These are phyloP conservation scores for Calonectria leucothoes DNA, from an alignment of 2,329 filamentous ascomycete species.

Conservation along the genomic window DNA sequence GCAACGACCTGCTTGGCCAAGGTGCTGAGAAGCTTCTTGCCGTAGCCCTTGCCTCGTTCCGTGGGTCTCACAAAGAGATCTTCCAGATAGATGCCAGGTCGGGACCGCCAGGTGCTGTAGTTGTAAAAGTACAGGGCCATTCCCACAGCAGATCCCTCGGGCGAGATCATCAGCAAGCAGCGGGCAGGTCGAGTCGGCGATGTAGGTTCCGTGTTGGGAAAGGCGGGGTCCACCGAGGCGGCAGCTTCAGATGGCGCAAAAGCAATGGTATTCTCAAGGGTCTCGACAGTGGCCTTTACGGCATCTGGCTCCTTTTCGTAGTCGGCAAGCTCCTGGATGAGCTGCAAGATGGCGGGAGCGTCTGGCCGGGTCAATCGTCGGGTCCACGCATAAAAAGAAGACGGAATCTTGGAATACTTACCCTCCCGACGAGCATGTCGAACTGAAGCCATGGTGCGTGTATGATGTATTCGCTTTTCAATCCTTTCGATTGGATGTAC, in stretches of 20 bases:
- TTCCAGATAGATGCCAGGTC: slow-evolving; percentile 90
- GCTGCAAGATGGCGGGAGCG: slow-evolving; percentile 78
- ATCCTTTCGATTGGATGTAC: neutral
- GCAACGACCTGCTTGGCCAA: slow-evolving; percentile 82
- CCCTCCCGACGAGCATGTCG: slow-evolving; percentile 41
- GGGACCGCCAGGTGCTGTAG: slow-evolving; percentile 91
- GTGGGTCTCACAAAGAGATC: slow-evolving; percentile 85
- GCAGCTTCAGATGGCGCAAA: slow-evolving; percentile 70
- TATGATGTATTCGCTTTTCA: neutral
- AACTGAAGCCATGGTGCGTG: slow-evolving; percentile 39
- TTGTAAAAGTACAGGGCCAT: slow-evolving; percentile 97
- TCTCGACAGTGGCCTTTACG: slow-evolving; percentile 83
- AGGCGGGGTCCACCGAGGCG: neutral
- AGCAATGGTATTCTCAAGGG: slow-evolving; percentile 79
- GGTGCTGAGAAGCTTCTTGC: slow-evolving; percentile 77
- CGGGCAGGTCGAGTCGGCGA: slow-evolving; percentile 73
- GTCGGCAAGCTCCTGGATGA: slow-evolving; percentile 87
- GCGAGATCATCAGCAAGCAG: slow-evolving; percentile 74
- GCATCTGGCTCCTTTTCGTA: slow-evolving; percentile 80
- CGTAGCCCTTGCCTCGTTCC: slow-evolving; percentile 82
- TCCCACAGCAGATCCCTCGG: slow-evolving; percentile 66
- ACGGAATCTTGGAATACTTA: slow-evolving; percentile 14
- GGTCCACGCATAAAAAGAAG: neutral
- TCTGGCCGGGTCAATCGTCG: slow-evolving; percentile 63
- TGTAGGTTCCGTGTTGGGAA: slow-evolving; percentile 65